Conservation (phyloP, 768 basidiomycete genomes). For the Psilocybe sp. region DNA sequence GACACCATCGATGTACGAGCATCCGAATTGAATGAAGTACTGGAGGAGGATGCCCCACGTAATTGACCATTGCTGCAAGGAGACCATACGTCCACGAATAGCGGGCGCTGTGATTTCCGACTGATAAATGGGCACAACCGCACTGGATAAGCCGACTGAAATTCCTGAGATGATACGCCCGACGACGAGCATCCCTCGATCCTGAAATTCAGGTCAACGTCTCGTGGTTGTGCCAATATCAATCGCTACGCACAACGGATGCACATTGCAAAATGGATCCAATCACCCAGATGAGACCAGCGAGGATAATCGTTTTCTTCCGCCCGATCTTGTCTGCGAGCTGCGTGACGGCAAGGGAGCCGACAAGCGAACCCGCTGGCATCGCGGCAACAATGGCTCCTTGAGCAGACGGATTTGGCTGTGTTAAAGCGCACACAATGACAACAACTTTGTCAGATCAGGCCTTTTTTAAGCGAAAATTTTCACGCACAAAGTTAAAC, state of each 20-base stretch:
- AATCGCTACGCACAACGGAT: conserved; percentile 30
- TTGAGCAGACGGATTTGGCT: conserved; percentile 55
- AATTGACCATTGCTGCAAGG: conserved; percentile 78
- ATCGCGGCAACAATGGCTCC: conserved; percentile 78
- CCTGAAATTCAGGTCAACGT: conserved; percentile 28
- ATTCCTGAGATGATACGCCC: conserved; percentile 68
- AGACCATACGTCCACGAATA: conserved; percentile 74
- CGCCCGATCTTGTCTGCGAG: conserved; percentile 67
- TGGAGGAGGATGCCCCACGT: conserved; percentile 79
- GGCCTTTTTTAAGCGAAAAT: not conserved
- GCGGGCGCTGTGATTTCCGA: conserved; percentile 69
- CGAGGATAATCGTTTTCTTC: conserved; percentile 62
- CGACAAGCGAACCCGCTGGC: conserved; percentile 72
- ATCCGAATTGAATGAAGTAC: conserved; percentile 75
- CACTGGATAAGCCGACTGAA: conserved; percentile 64
- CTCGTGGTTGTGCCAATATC: conserved; percentile 2
- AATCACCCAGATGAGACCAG: conserved; percentile 70
- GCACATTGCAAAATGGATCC: conserved; percentile 75
- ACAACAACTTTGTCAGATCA: not conserved
- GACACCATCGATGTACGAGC: conserved; percentile 65
- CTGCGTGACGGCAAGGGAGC: conserved; percentile 58
- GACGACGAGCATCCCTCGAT: conserved; percentile 73
- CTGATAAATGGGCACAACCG: conserved; percentile 73
- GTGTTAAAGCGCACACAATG: not conserved
- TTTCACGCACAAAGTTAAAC: conserved; percentile 31